Evolutionary conservation across 352 stramenopile species (phyloP), one percentile per base, ranked within the genome.

Genomic region (Phytophthora hybrid): DNA sequence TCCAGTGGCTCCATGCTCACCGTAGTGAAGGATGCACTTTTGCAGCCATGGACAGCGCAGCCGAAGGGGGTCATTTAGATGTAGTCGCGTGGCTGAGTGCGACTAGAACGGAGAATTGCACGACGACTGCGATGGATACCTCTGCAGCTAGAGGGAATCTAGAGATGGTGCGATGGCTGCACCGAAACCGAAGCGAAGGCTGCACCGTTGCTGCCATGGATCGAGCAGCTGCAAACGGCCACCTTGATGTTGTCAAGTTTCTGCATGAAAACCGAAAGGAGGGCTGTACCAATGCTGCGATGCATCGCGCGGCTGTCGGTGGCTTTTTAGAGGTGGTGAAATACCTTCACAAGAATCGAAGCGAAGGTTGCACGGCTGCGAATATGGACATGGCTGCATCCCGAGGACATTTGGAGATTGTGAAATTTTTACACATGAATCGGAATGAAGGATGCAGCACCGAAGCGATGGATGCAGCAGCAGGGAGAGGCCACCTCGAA

Each of bases 1-100:
- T 76, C 2, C 29, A 73, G 18, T 79, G 58, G 72, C 46, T 76
- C 11, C 37, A 73, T 21, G 18, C 3, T 21, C 23, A 73, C 16
- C 59, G 49, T 34, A 58, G 1, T 3, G 66, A 73, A 49, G 66
- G 66, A 13, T 73, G 66, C 8, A 73, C 34, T 21, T 63, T 59
- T 21, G 66, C 59, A 32, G 66, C 52, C 3, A 59, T 69, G 51
- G 58, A 68, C 19, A 53, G 10, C 29, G 53, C 60, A 57, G 67
- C 60, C 2, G 55, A 59, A 31, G 65, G 62, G 61, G 59, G 39
- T 0, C 41, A 63, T 46, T 26, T 69, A 19, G 31, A 52, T 41
- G 39, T 68, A 13, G 59, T 74, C 3, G 21, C 5, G 41, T 73
- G 66, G 58, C n/a, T 67, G 0, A 44, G 53, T 54, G 41, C 19